Conservation (phyloP, 2,329 filamentous ascomycete genomes). For the Fusarium sp. region DNA sequence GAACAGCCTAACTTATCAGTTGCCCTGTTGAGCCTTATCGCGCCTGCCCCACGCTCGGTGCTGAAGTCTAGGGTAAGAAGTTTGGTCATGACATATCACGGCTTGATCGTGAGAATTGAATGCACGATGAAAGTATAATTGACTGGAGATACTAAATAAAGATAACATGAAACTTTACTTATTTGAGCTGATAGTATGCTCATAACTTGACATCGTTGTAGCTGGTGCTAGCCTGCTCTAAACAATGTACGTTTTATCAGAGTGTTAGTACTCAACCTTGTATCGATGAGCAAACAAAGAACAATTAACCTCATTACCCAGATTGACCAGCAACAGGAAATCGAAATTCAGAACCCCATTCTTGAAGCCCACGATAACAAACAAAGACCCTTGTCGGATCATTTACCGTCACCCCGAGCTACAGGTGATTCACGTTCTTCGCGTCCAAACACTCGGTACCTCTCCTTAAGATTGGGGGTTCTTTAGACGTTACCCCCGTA, state of each 20-base stretch:
- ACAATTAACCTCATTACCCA: not conserved
- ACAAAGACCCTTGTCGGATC: constrained; percentile 8
- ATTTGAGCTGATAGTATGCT: too few relatives aligned
- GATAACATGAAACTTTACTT: not conserved
- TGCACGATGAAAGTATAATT: not conserved
- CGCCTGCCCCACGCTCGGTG: not conserved
- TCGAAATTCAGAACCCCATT: not conserved
- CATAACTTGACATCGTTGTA: not conserved
- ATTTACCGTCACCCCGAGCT: constrained; percentile 25
- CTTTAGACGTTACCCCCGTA: constrained; percentile 1
- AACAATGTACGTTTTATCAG: too few relatives aligned
- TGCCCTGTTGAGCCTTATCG: constrained; percentile 18
- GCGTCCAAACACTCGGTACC: not conserved
- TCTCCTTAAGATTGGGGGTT: not conserved
- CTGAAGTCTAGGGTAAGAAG: constrained; percentile 4
- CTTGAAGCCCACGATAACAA: constrained; percentile 3
- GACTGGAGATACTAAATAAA: not conserved
- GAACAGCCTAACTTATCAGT: constrained; percentile 8
- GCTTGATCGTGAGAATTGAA: not conserved
- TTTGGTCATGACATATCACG: not conserved
- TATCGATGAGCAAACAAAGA: not conserved
- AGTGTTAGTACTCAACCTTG: too few relatives aligned
- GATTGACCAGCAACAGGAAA: not conserved
- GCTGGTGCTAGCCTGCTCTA: not conserved
- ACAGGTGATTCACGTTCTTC: constrained; percentile 9